Evolutionary conservation across 257 asterid species (phyloP).

Genomic region (Capsicum pubescens): DNA sequence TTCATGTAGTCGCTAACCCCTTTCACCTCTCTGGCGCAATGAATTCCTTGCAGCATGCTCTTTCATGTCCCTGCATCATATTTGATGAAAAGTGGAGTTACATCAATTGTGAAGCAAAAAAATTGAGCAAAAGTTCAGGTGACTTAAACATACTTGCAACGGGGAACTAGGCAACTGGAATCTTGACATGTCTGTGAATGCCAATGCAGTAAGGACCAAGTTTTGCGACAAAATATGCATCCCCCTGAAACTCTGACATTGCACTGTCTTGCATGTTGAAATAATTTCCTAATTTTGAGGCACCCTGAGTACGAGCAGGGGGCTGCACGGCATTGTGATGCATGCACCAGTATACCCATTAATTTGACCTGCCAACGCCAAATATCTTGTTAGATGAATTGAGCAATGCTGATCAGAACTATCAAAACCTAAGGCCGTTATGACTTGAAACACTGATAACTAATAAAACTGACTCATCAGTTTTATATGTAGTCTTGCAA

Average conservation of each 20-base stretch:
- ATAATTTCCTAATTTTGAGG: conserved; percentile 36
- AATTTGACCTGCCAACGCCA: conserved; percentile 40
- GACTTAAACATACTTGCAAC: conserved; percentile 52
- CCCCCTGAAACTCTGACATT: conserved; percentile 39
- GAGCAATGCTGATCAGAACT: conserved; percentile 11
- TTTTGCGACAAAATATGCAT: conserved; percentile 46
- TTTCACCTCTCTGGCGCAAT: conserved; percentile 33
- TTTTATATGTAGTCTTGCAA: conserved; percentile 6
- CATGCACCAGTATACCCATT: conserved; percentile 51
- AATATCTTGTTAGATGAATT: background rate
- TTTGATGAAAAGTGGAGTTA: background rate
- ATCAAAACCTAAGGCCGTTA: background rate
- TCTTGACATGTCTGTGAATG: conserved; percentile 52
- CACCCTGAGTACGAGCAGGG: conserved; percentile 51
- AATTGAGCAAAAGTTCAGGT: conserved; percentile 20
- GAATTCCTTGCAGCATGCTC: conserved; percentile 29
- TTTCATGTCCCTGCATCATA: conserved; percentile 45
- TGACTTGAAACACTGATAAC: conserved; percentile 8
- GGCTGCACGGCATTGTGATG: conserved; percentile 43
- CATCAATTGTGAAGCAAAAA: conserved; percentile 21
- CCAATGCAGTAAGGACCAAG: conserved; percentile 46
- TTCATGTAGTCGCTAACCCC: conserved; percentile 13
- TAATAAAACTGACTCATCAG: background rate
- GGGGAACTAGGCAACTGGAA: conserved; percentile 53
- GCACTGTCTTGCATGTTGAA: conserved; percentile 47